These are phyloP conservation scores for Cystobasidium pallidum DNA, from an alignment of 1,284 basidiomycete species.

Conservation along the genomic window DNA sequence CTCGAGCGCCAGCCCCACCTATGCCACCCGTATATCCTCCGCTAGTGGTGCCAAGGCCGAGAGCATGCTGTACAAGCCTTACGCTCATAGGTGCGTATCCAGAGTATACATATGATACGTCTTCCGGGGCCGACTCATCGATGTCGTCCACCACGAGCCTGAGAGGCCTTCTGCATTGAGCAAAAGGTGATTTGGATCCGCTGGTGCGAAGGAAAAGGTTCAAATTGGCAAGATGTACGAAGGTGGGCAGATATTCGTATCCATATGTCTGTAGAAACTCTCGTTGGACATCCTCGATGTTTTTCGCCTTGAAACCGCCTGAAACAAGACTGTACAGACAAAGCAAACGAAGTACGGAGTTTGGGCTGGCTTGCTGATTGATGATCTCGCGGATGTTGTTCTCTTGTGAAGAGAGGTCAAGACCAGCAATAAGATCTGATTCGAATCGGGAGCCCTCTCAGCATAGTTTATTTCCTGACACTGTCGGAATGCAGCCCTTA, in stretches of 20 bases:
- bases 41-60: slow-evolving; percentile 72
- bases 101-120: slow-evolving; percentile 94
- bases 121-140: slow-evolving; percentile 72
- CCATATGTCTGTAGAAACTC: slow-evolving; percentile 92
- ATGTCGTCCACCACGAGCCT: slow-evolving; percentile 87
- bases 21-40: slow-evolving; percentile 65
- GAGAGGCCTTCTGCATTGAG: slow-evolving; percentile 76
- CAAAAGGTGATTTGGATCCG: slow-evolving; percentile 63
- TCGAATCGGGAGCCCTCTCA: not conserved
- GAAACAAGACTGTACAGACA: slow-evolving; percentile 81
- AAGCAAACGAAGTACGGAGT: slow-evolving; percentile 74
- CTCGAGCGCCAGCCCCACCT: slow-evolving; percentile 54
- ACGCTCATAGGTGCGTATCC: slow-evolving; percentile 94
- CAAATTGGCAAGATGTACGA: slow-evolving; percentile 76
- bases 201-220: slow-evolving; percentile 64
- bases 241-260: slow-evolving; percentile 80
- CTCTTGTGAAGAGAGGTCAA: slow-evolving; percentile 76
- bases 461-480: not conserved
- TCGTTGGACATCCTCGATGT: slow-evolving; percentile 82
- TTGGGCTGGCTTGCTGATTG: slow-evolving; percentile 77
- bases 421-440: slow-evolving; percentile 84
- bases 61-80: slow-evolving; percentile 85
- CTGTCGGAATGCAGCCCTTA: slow-evolving; percentile 55
- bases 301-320: slow-evolving; percentile 85
- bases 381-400: slow-evolving; percentile 82